Percentiles rank a stretch among this genome's conserved stretches.
phyloP scores from a whole-genome alignment of 345 rosid genomes.

The Pelargonium nanum region DNA sequence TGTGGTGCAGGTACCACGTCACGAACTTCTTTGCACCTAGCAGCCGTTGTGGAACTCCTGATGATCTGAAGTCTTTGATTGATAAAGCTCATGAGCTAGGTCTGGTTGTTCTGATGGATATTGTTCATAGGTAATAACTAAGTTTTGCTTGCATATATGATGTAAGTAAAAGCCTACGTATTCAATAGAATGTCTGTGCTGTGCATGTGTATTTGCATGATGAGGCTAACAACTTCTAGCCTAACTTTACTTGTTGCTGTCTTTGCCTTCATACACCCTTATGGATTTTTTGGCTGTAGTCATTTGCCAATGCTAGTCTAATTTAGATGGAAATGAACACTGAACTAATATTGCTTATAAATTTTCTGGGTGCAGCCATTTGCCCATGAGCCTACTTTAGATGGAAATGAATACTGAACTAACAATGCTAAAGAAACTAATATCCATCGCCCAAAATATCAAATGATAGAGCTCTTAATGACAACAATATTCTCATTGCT shows the following conservation, averaged over 20 bases:
- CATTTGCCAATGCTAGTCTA: background rate
- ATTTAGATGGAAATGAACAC: no score
- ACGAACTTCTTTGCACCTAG: constrained; percentile 93
- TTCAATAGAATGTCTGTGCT: background rate
- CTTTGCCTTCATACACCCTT: background rate
- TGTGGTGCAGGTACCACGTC: constrained; percentile 76
- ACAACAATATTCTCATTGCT: background rate
- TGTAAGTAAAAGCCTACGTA: background rate
- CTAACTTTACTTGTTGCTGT: background rate
- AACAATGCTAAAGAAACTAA: background rate
- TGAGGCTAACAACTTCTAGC: background rate
- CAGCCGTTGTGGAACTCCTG: constrained; percentile 97
- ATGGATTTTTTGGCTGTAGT: background rate
- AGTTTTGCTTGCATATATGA: background rate
- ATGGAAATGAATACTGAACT: no score
- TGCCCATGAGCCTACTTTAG: background rate
- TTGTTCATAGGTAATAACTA: constrained; percentile 75
- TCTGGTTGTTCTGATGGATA: constrained; percentile 93
- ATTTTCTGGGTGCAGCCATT: background rate
- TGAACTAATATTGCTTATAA: background rate
- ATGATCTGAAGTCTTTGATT: constrained; percentile 86
- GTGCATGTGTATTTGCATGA: background rate
- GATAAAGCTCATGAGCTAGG: constrained; percentile 95
- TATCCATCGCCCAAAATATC: background rate
- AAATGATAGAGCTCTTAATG: background rate